phyloP scores from a whole-genome alignment of 306 rosid genomes.

The Fagus crenata region DNA sequence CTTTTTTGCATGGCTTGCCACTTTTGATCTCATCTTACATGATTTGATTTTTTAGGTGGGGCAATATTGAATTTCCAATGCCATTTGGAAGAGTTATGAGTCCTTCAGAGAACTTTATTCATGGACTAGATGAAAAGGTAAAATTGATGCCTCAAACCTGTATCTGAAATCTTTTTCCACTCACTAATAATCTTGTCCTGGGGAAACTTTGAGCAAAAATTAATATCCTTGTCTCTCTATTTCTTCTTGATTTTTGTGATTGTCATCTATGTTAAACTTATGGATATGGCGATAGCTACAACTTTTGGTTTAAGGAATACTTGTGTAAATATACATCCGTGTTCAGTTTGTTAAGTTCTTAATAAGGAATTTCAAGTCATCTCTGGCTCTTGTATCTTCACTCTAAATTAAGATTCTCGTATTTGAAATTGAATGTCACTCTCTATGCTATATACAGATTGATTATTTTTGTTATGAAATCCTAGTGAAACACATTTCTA shows the following conservation, averaged over 20 bases:
- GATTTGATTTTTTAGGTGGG: slow-evolving; percentile 68
- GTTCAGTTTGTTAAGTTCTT: slow-evolving; percentile 5
- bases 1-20: slow-evolving; percentile 12
- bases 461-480: not conserved
- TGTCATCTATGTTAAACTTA: not conserved
- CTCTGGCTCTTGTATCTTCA: not conserved
- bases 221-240: slow-evolving; percentile 1
- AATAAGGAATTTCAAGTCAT: not conserved
- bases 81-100: slow-evolving; percentile 97
- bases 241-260: not conserved
- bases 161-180: slow-evolving; percentile 7
- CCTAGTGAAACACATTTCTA: not conserved
- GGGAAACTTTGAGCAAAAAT: not conserved
- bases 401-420: slow-evolving; percentile 5
- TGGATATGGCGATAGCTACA: not conserved
- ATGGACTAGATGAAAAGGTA: slow-evolving; percentile 94
- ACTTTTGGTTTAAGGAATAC: not conserved
- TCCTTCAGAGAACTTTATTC: slow-evolving; percentile 74
- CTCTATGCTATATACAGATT: not conserved
- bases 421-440: slow-evolving; percentile 12
- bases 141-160: slow-evolving; percentile 24
- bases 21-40: slow-evolving; percentile 21
- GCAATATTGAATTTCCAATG: slow-evolving; percentile 76
- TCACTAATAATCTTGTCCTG: slow-evolving; percentile 12
- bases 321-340: not conserved